phyloP scores from a whole-genome alignment of 2,329 filamentous ascomycete species.

The Stagonosporopsis cucurbitacearum region DNA sequence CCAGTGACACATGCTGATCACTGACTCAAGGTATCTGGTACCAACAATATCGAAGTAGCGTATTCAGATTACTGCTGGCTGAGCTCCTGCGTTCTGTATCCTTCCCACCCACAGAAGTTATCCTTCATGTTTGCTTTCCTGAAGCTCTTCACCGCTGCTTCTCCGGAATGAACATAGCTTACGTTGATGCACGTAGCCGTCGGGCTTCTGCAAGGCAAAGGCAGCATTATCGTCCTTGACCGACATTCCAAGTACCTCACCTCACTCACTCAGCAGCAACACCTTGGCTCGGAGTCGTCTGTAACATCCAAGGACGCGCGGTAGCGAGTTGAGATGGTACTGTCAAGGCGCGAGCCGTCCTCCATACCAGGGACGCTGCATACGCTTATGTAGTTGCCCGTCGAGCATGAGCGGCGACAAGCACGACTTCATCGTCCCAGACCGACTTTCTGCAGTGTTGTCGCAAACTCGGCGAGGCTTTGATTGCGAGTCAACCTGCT shows the following conservation, averaged over 20 bases:
- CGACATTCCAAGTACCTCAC: background rate
- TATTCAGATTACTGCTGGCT: background rate
- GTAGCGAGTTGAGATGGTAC: background rate
- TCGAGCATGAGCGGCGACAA: background rate
- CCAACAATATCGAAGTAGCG: background rate
- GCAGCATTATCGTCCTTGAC: background rate
- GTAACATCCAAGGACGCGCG: background rate
- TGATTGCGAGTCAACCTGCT: background rate
- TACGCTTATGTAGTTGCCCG: background rate
- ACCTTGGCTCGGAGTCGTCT: background rate
- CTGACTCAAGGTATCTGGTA: background rate
- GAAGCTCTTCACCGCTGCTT: background rate
- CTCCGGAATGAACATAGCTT: background rate
- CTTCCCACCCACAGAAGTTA: background rate
- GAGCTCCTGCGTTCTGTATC: background rate
- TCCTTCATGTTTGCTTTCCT: background rate
- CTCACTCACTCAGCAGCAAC: background rate
- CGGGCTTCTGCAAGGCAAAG: background rate
- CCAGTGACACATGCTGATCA: conserved; percentile 37
- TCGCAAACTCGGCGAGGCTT: background rate
- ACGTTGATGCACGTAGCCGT: background rate
- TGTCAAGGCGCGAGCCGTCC: background rate
- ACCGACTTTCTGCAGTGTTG: background rate
- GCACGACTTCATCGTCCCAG: background rate
- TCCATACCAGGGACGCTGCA: background rate